phyloP scores from a whole-genome alignment of 176 grass and related monocot species.

The Oryza longistaminata region DNA sequence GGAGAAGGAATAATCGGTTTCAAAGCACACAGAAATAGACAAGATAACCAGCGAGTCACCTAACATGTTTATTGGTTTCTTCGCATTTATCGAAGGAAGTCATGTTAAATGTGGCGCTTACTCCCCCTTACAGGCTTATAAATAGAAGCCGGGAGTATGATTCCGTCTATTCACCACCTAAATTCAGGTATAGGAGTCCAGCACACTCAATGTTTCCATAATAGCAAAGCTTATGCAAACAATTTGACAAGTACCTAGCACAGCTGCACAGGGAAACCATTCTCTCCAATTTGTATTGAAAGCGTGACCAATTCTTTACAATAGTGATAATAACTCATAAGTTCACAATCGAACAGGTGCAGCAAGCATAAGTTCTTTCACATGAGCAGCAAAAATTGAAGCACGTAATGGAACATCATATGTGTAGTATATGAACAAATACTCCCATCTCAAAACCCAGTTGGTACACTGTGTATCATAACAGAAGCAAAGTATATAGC shows the following conservation, averaged over 20 bases:
- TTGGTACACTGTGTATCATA: constrained; percentile 23
- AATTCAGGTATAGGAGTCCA: not conserved
- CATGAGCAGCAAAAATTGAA: not conserved
- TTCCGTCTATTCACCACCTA: not conserved
- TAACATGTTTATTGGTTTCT: not conserved
- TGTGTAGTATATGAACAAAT: constrained; percentile 11
- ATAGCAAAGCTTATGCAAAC: not conserved
- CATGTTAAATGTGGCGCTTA: not conserved
- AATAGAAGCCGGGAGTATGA: not conserved
- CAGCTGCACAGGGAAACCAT: not conserved
- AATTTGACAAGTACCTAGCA: not conserved
- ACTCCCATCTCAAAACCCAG: constrained; percentile 11
- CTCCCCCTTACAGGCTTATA: not conserved
- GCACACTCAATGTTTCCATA: not conserved
- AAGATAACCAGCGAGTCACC: not conserved
- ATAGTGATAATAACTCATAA: not conserved
- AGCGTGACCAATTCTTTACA: not conserved
- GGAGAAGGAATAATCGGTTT: not conserved
- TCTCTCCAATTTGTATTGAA: constrained; percentile 5
- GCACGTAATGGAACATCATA: not conserved
- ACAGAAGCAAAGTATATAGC: constrained; percentile 40
- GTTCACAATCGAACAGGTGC: not conserved
- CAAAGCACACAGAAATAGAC: constrained; percentile 5
- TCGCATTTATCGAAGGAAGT: not conserved
- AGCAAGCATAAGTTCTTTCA: not conserved